phyloP scores from a whole-genome alignment of 257 asterid species.

The Nicotiana knightiana region DNA sequence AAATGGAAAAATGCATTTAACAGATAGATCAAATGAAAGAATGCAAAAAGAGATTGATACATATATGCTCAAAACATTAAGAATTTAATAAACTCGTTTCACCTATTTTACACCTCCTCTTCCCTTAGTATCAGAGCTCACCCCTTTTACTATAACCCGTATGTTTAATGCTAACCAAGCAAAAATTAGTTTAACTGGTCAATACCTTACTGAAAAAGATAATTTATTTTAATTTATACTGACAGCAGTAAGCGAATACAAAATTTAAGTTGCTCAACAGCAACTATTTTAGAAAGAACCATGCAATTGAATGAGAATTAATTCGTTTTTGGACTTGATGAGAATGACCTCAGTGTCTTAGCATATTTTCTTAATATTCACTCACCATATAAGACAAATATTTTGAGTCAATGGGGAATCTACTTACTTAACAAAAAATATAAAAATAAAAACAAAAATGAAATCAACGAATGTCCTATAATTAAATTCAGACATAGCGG shows the following conservation, averaged over 20 bases:
- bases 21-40: background rate
- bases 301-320: background rate
- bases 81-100: background rate
- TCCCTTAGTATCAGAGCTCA: background rate
- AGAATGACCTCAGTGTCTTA: background rate
- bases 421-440: background rate
- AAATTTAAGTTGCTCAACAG: background rate
- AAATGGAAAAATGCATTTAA: background rate
- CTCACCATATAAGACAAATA: background rate
- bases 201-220: background rate
- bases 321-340: background rate
- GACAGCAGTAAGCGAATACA: background rate
- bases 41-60: background rate
- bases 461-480: background rate
- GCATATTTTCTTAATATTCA: background rate
- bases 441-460: background rate
- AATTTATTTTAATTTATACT: background rate
- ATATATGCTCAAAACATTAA: no score
- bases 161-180: background rate
- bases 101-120: background rate
- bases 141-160: background rate
- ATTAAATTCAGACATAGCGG: background rate
- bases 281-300: background rate
- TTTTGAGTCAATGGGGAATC: background rate
- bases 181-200: background rate